These are phyloP conservation scores for Beauveria scarabaeidicola DNA, from an alignment of 2,329 filamentous ascomycete species.

Conservation along the genomic window DNA sequence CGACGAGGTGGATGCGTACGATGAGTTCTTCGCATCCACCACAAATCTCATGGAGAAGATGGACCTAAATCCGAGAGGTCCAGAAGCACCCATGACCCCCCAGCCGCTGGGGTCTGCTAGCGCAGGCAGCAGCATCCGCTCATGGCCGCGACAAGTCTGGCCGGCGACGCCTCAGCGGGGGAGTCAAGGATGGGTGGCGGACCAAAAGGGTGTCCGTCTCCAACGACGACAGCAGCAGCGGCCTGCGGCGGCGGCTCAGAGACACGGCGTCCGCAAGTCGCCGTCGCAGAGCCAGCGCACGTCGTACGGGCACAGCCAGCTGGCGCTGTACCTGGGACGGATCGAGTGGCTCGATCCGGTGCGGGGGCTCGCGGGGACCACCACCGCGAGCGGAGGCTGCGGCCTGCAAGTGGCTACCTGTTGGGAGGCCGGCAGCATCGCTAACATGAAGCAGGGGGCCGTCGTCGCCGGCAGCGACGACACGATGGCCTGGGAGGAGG, in stretches of 20 bases:
- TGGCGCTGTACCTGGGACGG: background rate
- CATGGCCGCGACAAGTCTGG: background rate
- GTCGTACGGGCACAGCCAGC: background rate
- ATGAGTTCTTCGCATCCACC: background rate
- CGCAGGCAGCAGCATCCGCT: background rate
- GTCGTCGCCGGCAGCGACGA: background rate
- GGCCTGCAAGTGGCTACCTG: background rate
- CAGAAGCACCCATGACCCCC: background rate
- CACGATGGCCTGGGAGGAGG: background rate
- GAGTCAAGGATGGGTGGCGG: background rate
- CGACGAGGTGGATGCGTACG: background rate
- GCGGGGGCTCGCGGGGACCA: background rate
- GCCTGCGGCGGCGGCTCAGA: too few relatives aligned
- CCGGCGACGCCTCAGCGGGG: background rate
- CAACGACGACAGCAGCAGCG: background rate
- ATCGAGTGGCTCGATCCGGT: background rate
- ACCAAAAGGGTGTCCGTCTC: background rate
- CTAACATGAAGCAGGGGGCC: background rate
- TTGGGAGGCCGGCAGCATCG: background rate
- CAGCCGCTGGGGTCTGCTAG: background rate
- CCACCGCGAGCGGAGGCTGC: background rate
- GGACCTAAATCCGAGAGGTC: background rate
- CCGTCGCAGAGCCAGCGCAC: background rate
- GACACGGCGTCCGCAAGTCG: background rate
- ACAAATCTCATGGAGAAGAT: background rate